phyloP scores from a whole-genome alignment of 2,329 filamentous ascomycete genomes.

The Endothia cerciana region DNA sequence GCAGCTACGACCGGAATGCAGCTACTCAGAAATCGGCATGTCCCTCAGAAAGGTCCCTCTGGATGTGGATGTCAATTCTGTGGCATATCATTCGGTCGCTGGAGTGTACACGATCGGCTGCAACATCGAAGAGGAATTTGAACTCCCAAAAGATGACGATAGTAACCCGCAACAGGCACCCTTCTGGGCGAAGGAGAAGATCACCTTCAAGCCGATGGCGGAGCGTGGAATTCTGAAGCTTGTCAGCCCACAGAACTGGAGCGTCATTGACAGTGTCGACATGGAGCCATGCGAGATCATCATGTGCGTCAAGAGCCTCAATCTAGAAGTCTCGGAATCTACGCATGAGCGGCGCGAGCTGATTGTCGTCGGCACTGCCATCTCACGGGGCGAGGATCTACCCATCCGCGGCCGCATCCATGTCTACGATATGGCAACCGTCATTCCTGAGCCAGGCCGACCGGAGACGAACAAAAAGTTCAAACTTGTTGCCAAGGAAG shows the following conservation, averaged over 20 bases:
- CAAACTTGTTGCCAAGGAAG: constrained; percentile 85
- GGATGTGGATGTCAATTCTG: constrained; percentile 68
- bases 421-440: constrained; percentile 88
- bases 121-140: constrained; percentile 70
- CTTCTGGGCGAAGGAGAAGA: constrained; percentile 72
- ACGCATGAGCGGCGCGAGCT: constrained; percentile 85
- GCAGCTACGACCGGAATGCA: constrained; percentile 68
- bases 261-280: constrained; percentile 74
- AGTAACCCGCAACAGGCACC: constrained; percentile 41
- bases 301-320: constrained; percentile 80
- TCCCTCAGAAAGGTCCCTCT: constrained; percentile 73
- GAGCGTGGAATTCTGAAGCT: constrained; percentile 77
- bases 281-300: constrained; percentile 77
- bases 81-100: constrained; percentile 77
- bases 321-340: constrained; percentile 87
- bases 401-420: constrained; percentile 83
- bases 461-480: constrained; percentile 86
- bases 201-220: constrained; percentile 65
- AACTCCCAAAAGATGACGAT: constrained; percentile 84
- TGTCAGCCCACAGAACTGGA: constrained; percentile 76
- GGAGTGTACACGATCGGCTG: constrained; percentile 79
- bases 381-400: constrained; percentile 88
- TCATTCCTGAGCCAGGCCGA: constrained; percentile 84
- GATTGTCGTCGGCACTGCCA: constrained; percentile 81
- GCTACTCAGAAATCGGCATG: constrained; percentile 76